Evolutionary conservation across 768 basidiomycete species (phyloP).

Genomic region (Suillus luteus): DNA sequence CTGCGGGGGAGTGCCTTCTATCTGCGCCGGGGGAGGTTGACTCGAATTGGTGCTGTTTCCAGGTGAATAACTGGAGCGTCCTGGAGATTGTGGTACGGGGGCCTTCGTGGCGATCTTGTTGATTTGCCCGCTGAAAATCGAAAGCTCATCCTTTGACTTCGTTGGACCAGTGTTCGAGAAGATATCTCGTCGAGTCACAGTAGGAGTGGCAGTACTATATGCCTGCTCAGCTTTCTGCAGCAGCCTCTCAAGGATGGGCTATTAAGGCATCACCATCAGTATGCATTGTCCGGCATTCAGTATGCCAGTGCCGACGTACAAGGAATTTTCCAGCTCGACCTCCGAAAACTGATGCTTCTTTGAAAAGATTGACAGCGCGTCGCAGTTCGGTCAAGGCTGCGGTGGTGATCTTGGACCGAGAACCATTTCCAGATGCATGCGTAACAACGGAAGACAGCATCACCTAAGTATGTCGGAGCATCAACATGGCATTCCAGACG

Average conservation of each 20-base stretch:
- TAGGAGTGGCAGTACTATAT: constrained; percentile 48
- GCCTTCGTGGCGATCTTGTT: constrained; percentile 58
- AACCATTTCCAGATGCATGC: constrained; percentile 47
- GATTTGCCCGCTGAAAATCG: constrained; percentile 76
- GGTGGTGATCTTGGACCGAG: constrained; percentile 64
- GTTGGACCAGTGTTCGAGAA: constrained; percentile 51
- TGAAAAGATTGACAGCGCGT: constrained; percentile 63
- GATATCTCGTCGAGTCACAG: constrained; percentile 51
- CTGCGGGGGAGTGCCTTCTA: constrained; percentile 8
- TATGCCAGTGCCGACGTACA: constrained; percentile 39
- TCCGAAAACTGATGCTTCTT: constrained; percentile 59
- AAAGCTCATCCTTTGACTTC: constrained; percentile 65
- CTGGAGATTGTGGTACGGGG: constrained; percentile 21
- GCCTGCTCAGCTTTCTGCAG: constrained; percentile 60
- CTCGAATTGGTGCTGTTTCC: constrained; percentile 18
- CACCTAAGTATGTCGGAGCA: constrained; percentile 44
- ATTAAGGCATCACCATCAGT: background rate
- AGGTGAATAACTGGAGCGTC: constrained; percentile 14
- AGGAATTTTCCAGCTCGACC: constrained; percentile 73
- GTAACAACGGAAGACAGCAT: constrained; percentile 80
- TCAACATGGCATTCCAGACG: constrained; percentile 9
- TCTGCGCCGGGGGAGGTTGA: constrained; percentile 6
- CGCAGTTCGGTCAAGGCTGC: constrained; percentile 68
- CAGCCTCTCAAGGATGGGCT: constrained; percentile 70
- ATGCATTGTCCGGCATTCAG: background rate